A percentile compares a stretch with the other conserved stretches of the same genome.
phyloP scores from a whole-genome alignment of 2,329 filamentous ascomycete species.

The Cercospora sp. region DNA sequence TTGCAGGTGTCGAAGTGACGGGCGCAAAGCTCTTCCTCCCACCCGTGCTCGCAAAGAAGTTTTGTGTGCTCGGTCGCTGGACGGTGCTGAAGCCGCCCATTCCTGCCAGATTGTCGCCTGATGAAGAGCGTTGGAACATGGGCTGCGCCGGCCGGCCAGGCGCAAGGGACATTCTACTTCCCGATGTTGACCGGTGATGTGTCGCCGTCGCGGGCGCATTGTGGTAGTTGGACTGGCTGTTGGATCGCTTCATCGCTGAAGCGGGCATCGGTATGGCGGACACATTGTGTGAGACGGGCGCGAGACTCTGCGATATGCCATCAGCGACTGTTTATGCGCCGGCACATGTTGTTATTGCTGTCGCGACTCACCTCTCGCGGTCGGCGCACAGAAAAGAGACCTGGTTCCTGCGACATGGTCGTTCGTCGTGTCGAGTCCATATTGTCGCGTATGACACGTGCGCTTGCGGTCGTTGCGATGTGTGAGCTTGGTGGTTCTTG shows the following conservation, averaged over 20 bases:
- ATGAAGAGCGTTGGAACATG: conserved; percentile 81
- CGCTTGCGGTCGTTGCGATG: neutral
- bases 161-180: conserved; percentile 81
- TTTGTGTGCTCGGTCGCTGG: conserved; percentile 78
- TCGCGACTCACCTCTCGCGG: conserved; percentile 74
- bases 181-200: conserved; percentile 80
- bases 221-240: conserved; percentile 68
- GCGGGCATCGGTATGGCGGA: conserved; percentile 85
- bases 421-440: conserved; percentile 16
- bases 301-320: conserved; percentile 67
- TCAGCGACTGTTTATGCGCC: conserved; percentile 22
- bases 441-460: conserved; percentile 15
- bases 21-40: conserved; percentile 73
- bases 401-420: conserved; percentile 81
- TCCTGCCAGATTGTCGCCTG: conserved; percentile 75
- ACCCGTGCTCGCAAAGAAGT: conserved; percentile 59
- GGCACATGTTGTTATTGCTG: neutral
- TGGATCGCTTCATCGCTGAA: conserved; percentile 91
- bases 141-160: conserved; percentile 81
- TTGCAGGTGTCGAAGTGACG: conserved; percentile 52
- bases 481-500: neutral
- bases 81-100: conserved; percentile 76
- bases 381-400: conserved; percentile 87
- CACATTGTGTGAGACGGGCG: conserved; percentile 73
- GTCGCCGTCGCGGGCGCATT: conserved; percentile 65